Base-by-base conservation (phyloP, 2,329 filamentous ascomycete species). In the Aspergillus viridinutans region DNA sequence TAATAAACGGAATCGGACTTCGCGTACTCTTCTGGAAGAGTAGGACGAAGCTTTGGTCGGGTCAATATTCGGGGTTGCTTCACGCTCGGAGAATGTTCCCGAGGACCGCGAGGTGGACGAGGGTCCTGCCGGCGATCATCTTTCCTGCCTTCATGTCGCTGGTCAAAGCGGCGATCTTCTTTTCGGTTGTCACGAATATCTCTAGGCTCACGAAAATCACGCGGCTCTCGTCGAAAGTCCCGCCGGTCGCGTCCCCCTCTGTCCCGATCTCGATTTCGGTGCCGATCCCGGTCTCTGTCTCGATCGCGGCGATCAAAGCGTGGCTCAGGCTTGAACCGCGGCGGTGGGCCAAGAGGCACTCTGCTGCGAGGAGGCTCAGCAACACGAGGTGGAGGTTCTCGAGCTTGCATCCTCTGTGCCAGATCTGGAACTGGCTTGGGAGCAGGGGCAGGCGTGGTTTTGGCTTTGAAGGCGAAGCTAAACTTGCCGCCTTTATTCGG, bases 401-500 rank as follows among this genome's bases (percentile, higher is more conserved):
- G 68, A 45, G 67, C 62, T 53, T 73, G 78, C 79, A 76, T 78
- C 63, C 72, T 77, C 64, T 72, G 75, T 14, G 77, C 75, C 53
- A 83, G 64, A 58, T 81, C 81, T 43, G 77, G 69, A 45, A 82
- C 80, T 28, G 78, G 74, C 60, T 81, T 81, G 49, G 77, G 76
- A 56, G 80, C 78, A 59, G 82, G 78, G 26, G 78, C 76, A 21
- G 86, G 80, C 3, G 82, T 80, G 23, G 86, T 84, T 69, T 89
- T 93, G 56, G 87, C 83, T 71, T 97, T 97, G 74, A 97, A 91
- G 1, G 92, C 91, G 72, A 97, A 97, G 71, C 91, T 95, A 68
- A 97, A 95, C 74, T 93, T 94, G 48, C 85, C 85, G 2, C 78
- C 77, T 57, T 79, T 77, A 69, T 79, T 72, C 58, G 74, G 68